Base-by-base conservation (phyloP, 495 filamentous ascomycete genomes). In the Xylaria nigripes region DNA sequence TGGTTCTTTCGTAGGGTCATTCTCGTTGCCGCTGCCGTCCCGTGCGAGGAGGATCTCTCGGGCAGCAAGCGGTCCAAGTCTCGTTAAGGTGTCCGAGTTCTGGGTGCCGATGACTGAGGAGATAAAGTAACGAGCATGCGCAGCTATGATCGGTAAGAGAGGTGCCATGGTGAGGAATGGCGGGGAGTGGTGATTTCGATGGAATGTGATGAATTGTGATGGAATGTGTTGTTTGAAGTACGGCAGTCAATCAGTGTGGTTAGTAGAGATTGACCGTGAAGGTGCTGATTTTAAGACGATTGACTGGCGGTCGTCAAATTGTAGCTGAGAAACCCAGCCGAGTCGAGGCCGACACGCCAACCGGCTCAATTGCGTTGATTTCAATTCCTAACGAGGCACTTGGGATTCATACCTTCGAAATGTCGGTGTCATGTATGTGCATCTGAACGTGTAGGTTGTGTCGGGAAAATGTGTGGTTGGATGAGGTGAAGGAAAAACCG, bases 1-100 rank as follows among this genome's bases (percentile, higher is more conserved):
- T 15, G 34, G 52, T 24, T 44, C 40, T 13, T 12, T 32, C 36
- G 18, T 38, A 2, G 58, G 49, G 32, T 47, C 23, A 1, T 51
- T 27, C 24, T 49, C n/a, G 22, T 57, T 23, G 30, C 22, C n/a
- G 21, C 49, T 19, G 24, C 53, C 62, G 34, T 71, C 64, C 18
- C 72, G 71, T 40, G 63, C 68, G 15, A 70, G 50, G 15, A 77
- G 67, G 25, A 74, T 42, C 5, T 67, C 59, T 22, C 63, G 67
- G 13, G 68, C 71, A n/a, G 59, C 66, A 2, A 77, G 61, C 4
- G 74, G 74, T 0, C 74, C 73, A 9, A 75, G 64, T 22, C 46
- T 40, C 3, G 56, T 55, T 23, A 62, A 42, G 27, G 51, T 38
- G 3, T 23, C 44, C 15, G 61, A 16, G 2, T 47, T 6, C 42